Percentiles rank a stretch among this genome's conserved stretches.
Evolutionary conservation across 1,139 yeast species (phyloP).

Genomic region (Candida neerlandica): DNA sequence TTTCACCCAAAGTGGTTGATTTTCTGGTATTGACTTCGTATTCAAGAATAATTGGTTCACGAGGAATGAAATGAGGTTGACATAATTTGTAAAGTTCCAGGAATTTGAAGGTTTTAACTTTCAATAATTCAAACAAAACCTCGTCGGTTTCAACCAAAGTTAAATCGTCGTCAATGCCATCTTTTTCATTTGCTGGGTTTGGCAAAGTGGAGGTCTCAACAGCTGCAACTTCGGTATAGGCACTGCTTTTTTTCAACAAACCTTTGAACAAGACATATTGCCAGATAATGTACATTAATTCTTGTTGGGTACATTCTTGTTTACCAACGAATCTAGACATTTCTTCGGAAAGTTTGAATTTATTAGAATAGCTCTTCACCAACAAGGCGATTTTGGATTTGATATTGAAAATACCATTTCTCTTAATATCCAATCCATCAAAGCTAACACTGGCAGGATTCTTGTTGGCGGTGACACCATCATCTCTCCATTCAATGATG

Average conservation of each 20-base stretch:
- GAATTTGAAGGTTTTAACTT: conserved; percentile 57
- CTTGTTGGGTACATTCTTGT: conserved; percentile 81
- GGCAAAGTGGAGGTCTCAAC: conserved; percentile 22
- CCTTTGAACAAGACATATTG: conserved; percentile 81
- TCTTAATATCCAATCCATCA: conserved; percentile 86
- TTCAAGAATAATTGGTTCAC: conserved; percentile 75
- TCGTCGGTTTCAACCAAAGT: conserved; percentile 68
- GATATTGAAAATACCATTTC: conserved; percentile 72
- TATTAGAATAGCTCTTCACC: conserved; percentile 69
- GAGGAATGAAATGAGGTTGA: conserved; percentile 62
- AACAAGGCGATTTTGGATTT: conserved; percentile 75
- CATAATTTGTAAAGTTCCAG: conserved; percentile 75
- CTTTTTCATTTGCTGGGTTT: conserved; percentile 21
- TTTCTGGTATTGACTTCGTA: conserved; percentile 76
- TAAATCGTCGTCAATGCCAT: conserved; percentile 30
- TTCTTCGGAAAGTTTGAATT: conserved; percentile 61
- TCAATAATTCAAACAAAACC: conserved; percentile 59
- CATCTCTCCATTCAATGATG: conserved; percentile 49
- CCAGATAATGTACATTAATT: conserved; percentile 83
- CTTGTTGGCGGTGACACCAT: conserved; percentile 16
- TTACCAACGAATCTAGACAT: conserved; percentile 74
- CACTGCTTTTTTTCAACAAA: conserved; percentile 50
- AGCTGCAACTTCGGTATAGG: conserved; percentile 41
- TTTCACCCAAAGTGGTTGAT: conserved; percentile 80
- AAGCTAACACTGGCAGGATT: conserved; percentile 50